Conservation (phyloP, 169 alveolate species). For the Babesia bovis region DNA sequence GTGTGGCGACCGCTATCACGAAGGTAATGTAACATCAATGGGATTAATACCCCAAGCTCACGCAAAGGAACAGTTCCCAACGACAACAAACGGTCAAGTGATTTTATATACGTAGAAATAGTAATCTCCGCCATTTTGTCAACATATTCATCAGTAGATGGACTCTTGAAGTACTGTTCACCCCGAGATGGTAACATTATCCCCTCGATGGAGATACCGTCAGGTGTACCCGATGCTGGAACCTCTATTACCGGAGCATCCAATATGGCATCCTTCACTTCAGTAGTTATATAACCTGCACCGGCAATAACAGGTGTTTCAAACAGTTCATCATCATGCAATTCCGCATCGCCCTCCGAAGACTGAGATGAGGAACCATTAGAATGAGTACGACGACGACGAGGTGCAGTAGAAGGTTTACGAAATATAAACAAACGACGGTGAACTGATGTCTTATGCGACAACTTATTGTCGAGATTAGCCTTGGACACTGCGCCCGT, state of each 20-base stretch:
- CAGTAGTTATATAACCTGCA: too few species aligned
- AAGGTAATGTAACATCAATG: constrained; percentile 13
- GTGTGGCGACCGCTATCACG: constrained; percentile 2
- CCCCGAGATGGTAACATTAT: not conserved
- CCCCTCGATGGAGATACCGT: too few species aligned
- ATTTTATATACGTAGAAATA: constrained; percentile 6
- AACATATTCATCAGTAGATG: not conserved
- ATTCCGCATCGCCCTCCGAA: too few species aligned
- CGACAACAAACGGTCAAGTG: not conserved
- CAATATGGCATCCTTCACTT: too few species aligned
- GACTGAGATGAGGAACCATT: not conserved
- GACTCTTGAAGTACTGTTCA: not conserved
- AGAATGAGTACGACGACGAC: not conserved
- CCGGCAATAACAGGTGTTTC: too few species aligned
- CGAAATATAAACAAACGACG: not conserved
- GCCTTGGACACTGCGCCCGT: not conserved
- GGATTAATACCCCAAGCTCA: constrained; percentile 5
- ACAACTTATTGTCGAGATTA: too few species aligned
- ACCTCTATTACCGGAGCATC: too few species aligned
- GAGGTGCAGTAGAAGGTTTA: not conserved
- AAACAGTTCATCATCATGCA: too few species aligned
- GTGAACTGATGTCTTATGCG: not conserved
- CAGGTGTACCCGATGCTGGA: too few species aligned
- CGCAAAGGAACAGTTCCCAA: not conserved
- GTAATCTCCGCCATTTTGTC: constrained; percentile 12